Conservation (phyloP, 768 basidiomycete species). For the Chiua virens region DNA sequence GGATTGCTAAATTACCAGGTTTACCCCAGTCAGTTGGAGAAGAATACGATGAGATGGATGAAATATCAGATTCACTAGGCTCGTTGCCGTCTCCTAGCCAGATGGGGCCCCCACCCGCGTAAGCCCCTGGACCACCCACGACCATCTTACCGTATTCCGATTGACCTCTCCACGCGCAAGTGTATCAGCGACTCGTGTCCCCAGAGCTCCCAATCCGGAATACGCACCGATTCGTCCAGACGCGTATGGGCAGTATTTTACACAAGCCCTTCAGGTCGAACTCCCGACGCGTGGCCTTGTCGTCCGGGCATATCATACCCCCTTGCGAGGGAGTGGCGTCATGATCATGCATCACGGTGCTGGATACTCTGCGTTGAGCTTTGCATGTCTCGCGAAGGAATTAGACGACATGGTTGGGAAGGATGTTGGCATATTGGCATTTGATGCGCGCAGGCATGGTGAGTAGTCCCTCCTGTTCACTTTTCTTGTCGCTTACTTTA, state of each 20-base stretch:
- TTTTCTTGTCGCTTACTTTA: not conserved
- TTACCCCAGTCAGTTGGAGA: conserved; percentile 47
- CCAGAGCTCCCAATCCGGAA: conserved; percentile 53
- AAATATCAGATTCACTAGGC: conserved; percentile 58
- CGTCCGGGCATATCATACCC: conserved; percentile 82
- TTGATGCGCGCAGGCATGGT: conserved; percentile 92
- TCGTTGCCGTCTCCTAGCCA: conserved; percentile 49
- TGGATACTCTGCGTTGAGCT: conserved; percentile 86
- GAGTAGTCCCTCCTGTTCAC: conserved; percentile 20
- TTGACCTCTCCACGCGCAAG: conserved; percentile 18
- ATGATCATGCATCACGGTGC: conserved; percentile 96
- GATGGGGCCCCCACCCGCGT: conserved; percentile 64
- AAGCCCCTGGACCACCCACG: conserved; percentile 32
- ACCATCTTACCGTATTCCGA: conserved; percentile 7
- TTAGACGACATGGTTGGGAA: conserved; percentile 57
- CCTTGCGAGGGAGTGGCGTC: conserved; percentile 59
- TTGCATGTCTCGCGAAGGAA: conserved; percentile 89
- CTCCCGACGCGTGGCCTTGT: conserved; percentile 63
- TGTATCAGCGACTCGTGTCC: conserved; percentile 29
- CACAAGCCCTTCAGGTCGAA: conserved; percentile 74
- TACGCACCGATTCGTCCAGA: conserved; percentile 75
- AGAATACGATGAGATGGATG: conserved; percentile 41
- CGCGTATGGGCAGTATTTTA: conserved; percentile 58
- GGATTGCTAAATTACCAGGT: conserved; percentile 71
- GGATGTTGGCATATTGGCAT: conserved; percentile 76